Base-by-base conservation (phyloP, 257 asterid species). In the Asclepias syriaca region DNA sequence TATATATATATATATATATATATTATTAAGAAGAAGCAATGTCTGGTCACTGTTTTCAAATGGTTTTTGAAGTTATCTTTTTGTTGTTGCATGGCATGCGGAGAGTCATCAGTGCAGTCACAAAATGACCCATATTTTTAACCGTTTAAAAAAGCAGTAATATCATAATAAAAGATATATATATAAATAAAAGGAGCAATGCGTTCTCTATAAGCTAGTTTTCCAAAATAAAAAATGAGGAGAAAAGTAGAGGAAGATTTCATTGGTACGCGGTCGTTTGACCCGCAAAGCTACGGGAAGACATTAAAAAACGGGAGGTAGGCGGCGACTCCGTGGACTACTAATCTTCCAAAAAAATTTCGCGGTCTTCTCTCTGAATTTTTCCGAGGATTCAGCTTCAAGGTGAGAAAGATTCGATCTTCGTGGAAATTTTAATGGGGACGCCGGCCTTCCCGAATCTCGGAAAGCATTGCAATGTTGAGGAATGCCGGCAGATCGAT, bases 391-490 rank as follows among this genome's bases (percentile, higher is more conserved):
- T 22, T 49, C 46, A 64, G 68, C 45, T 49, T 5, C 60, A 15
- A 19, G 27, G 10, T 39, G 2, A 5, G 34, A 75, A 48, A 14
- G 55, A 54, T 6, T 54, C 27, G 59, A 54, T 69, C 64, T 1
- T 11, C 19, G 24, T 48, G 21, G 32, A 54, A 71, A 68, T 73
- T 70, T 73, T 40, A 57, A 95, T 95, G 99, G 99, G 99, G 66
- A 95, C 99, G 34, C 98, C 96, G 59, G 96, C 84, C 22, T 85
- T 91, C 71, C 93, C 98, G 6, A 83, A 91, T 87, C 91, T 94
- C 32, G 98, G 96, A 63, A 84, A 89, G 65, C 98, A 91, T 81
- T 94, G 98, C 86, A 83, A 82, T 85, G 90, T 86, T 73, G 88
- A 79, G 24, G 96, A 91, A 85, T 93, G 98, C 79, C 88, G 89